Percentiles rank a stretch among this genome's conserved stretches.
Evolutionary conservation across 306 rosid species (phyloP).

Genomic region (Vigna mungo): DNA sequence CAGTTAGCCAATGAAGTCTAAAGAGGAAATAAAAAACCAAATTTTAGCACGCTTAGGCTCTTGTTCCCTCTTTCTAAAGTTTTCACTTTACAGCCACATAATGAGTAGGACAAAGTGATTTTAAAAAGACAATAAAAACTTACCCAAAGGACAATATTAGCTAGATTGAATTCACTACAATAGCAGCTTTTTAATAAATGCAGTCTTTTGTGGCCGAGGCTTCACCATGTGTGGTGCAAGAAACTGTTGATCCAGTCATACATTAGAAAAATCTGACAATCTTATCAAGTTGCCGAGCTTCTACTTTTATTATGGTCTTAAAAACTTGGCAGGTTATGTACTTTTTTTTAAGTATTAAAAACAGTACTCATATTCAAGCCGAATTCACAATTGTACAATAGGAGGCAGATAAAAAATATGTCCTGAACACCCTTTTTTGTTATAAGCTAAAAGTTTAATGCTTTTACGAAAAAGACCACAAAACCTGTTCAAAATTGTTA

Average conservation of each 20-base stretch:
- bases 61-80: background rate
- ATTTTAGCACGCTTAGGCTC: background rate
- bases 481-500: background rate
- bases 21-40: conserved; percentile 8
- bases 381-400: background rate
- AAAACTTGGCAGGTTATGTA: background rate
- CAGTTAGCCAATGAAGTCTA: background rate
- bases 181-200: conserved; percentile 32
- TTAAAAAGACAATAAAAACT: conserved; percentile 1
- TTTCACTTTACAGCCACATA: background rate
- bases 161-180: conserved; percentile 1
- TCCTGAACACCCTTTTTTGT: background rate
- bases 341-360: conserved; percentile 24
- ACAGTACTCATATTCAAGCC: background rate
- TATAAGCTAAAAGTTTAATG: background rate
- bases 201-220: background rate
- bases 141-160: conserved; percentile 38
- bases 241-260: conserved; percentile 16
- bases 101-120: conserved; percentile 37
- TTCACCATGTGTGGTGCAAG: background rate
- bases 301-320: conserved; percentile 12
- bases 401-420: background rate
- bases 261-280: conserved; percentile 28
- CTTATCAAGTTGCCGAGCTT: conserved; percentile 4
- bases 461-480: background rate